Percentiles rank a stretch among this genome's conserved stretches.
These are phyloP conservation scores for Wickerhamomyces bisporus DNA, from an alignment of 805 yeast genomes.

Conservation along the genomic window DNA sequence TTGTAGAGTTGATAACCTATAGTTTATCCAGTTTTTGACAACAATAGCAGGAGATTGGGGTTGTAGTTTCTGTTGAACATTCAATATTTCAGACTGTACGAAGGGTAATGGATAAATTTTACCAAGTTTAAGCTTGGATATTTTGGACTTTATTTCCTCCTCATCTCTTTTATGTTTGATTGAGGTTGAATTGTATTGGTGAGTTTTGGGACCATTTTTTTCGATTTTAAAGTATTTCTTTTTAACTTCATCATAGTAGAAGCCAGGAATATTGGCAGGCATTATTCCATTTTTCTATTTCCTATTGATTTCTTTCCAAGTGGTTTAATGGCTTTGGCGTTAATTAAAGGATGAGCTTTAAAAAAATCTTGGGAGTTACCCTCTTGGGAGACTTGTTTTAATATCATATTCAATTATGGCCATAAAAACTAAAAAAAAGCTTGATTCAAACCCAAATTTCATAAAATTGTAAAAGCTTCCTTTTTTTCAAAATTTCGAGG, in stretches of 20 bases:
- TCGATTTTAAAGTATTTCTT: slow-evolving; percentile 24
- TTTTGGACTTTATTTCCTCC: slow-evolving; percentile 5
- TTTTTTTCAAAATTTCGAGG: no score
- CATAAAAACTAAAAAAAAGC: no score
- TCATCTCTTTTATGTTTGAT: slow-evolving; percentile 12
- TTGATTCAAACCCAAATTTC: no score
- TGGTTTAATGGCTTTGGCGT: no score
- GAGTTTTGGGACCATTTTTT: slow-evolving; percentile 7
- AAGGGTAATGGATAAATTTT: background rate
- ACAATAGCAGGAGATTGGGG: background rate
- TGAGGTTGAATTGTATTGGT: slow-evolving; percentile 10
- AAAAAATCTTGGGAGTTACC: no score
- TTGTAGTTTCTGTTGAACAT: background rate
- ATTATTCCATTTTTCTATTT: background rate
- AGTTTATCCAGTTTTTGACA: background rate
- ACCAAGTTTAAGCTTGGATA: slow-evolving; percentile 1
- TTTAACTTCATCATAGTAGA: slow-evolving; percentile 18
- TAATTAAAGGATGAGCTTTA: no score
- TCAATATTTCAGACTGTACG: background rate
- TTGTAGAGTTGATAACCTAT: background rate
- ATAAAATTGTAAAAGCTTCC: no score
- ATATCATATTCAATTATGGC: no score
- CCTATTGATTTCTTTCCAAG: no score
- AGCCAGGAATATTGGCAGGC: slow-evolving; percentile 22
- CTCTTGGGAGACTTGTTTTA: no score